phyloP scores from a whole-genome alignment of 2,329 filamentous ascomycete species.

The Geosmithia flava region DNA sequence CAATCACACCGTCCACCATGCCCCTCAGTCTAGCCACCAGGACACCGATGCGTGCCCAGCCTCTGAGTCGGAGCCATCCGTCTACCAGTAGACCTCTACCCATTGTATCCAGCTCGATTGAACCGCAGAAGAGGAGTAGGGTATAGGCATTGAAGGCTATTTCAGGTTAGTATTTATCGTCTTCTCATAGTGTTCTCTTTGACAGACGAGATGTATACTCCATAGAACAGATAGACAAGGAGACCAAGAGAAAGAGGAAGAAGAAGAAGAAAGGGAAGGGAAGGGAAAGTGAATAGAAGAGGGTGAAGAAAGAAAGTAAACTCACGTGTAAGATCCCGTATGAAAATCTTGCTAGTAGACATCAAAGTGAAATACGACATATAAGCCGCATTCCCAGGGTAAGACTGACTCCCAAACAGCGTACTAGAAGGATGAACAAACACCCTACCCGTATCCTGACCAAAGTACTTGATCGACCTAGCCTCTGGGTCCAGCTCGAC shows the following conservation, averaged over 20 bases:
- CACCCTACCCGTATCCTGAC: slow-evolving; percentile 71
- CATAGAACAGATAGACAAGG: no score
- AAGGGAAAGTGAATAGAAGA: not conserved
- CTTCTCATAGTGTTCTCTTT: no score
- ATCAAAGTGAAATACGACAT: slow-evolving; percentile 89
- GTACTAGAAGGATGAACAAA: slow-evolving; percentile 88
- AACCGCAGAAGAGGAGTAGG: slow-evolving; percentile 76
- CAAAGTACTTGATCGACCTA: slow-evolving; percentile 84
- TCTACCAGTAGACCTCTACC: slow-evolving; percentile 83
- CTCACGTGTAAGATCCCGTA: slow-evolving; percentile 80
- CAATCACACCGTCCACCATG: slow-evolving; percentile 79
- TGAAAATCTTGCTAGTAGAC: slow-evolving; percentile 82
- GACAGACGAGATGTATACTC: not conserved
- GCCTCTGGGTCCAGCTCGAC: slow-evolving; percentile 92
- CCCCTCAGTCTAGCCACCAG: slow-evolving; percentile 70
- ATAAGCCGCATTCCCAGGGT: slow-evolving; percentile 63
- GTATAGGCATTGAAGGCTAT: slow-evolving; percentile 79
- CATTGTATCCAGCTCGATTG: slow-evolving; percentile 74
- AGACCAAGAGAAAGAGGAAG: no score
- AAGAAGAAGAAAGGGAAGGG: not conserved
- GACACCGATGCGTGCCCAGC: slow-evolving; percentile 92
- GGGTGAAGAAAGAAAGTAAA: slow-evolving; percentile 11
- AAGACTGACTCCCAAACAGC: slow-evolving; percentile 71
- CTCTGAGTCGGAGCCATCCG: slow-evolving; percentile 74
- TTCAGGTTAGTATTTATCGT: no score